phyloP scores from a whole-genome alignment of 306 rosid genomes.

The Crotalaria pallida region DNA sequence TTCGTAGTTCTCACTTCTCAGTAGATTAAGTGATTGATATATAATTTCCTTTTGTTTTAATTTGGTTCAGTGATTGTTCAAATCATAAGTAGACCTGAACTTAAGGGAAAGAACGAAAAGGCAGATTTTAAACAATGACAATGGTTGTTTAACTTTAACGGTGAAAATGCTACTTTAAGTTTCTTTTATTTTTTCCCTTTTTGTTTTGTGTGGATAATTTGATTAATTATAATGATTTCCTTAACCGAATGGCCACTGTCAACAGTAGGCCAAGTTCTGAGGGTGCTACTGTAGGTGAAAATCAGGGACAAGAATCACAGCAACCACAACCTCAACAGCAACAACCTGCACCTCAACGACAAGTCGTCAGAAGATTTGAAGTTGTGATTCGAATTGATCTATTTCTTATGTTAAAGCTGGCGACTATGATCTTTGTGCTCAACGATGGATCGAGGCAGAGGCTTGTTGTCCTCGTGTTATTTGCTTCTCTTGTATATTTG shows the following conservation, averaged over 20 bases:
- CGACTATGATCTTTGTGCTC: conserved; percentile 63
- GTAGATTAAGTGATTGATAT: background rate
- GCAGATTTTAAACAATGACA: background rate
- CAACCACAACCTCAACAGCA: conserved; percentile 53
- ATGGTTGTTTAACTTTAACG: background rate
- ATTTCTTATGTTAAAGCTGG: conserved; percentile 63
- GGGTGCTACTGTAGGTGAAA: conserved; percentile 35
- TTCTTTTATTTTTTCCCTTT: too few relatives aligned
- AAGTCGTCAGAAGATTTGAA: conserved; percentile 60
- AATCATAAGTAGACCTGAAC: background rate
- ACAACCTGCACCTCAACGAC: conserved; percentile 62
- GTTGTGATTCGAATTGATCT: conserved; percentile 66
- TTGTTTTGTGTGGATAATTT: background rate
- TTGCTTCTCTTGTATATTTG: conserved; percentile 61
- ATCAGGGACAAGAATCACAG: conserved; percentile 47
- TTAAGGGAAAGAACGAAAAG: background rate
- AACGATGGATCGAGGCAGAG: conserved; percentile 75
- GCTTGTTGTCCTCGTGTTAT: conserved; percentile 55
- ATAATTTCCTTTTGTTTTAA: background rate
- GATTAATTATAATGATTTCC: background rate
- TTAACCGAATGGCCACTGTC: background rate
- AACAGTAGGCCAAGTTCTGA: conserved; percentile 43
- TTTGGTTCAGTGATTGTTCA: background rate
- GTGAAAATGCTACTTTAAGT: background rate
- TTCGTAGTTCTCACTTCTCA: background rate